Evolutionary conservation across 805 yeast genomes (phyloP), one percentile per base, ranked within the genome.

Genomic region (Wickerhamiella bombiphila): DNA sequence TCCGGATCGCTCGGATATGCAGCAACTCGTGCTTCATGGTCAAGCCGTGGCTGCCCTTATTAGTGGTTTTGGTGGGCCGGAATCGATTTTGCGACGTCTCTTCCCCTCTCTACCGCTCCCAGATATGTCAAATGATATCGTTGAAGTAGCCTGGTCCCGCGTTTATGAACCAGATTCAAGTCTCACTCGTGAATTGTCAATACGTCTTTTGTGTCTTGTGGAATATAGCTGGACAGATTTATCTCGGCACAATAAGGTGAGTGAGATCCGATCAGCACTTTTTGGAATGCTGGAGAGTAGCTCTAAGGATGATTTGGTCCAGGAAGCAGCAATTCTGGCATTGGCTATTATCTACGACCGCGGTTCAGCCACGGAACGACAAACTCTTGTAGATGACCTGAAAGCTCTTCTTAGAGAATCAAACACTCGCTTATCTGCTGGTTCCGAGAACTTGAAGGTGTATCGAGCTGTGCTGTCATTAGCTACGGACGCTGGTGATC

Each of bases 401-500:
- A n/a, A n/a, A n/a, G n/a, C n/a, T n/a, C n/a, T n/a, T n/a, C n/a
- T n/a, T n/a, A 46, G 40, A 53, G 4, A 77, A 74, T 6, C 58
- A 80, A 45, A 75, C 76, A 50, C 7, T 43, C 6, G 40, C 38
- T 14, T 91, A 81, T 38, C 69, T 70, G 0, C 63, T 88, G 52
- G 80, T 86, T 1, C 76, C 74, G n/a, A n/a, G n/a, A n/a, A n/a
- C n/a, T n/a, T n/a, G n/a, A n/a, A n/a, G n/a, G n/a, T n/a, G 0
- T 88, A 88, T 55, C 81, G 79, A 50, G 98, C 88, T 57, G 81
- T 88, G 22, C 64, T 88, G 48, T 80, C 65, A 49, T 63, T 88
- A 35, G 96, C 98, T 0, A 74, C 91, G 1, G 98, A 88, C 53
- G 93, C 85, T 7, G 97, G 97, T 21, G 95, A 88, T 57, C 94